A percentile compares a stretch with the other conserved stretches of the same genome.
Conservation (phyloP, 176 grass and related monocot genomes). For the Musa itinerans region DNA sequence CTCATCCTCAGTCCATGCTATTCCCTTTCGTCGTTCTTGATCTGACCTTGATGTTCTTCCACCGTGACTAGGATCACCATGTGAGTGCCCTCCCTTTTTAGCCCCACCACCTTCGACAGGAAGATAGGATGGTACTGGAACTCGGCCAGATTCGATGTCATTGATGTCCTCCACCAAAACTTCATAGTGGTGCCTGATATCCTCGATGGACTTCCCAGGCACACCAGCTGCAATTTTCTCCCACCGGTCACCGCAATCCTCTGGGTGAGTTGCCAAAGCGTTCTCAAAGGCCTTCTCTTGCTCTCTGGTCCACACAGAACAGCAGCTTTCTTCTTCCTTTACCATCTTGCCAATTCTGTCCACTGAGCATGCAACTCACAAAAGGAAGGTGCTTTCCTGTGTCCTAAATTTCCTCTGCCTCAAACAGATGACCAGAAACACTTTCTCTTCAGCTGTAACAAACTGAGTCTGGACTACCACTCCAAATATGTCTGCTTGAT, state of each 20-base stretch:
- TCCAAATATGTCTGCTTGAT: not conserved
- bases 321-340: not conserved
- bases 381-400: no score
- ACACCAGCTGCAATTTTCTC: slow-evolving; percentile 50
- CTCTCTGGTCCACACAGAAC: not conserved
- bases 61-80: slow-evolving; percentile 22
- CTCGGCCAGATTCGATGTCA: slow-evolving; percentile 62
- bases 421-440: not conserved
- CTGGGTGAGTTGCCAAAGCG: not conserved
- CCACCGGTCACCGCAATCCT: slow-evolving; percentile 34
- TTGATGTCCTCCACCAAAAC: slow-evolving; percentile 71
- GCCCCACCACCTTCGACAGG: slow-evolving; percentile 15
- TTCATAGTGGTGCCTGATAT: slow-evolving; percentile 71
- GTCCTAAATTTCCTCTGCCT: not conserved
- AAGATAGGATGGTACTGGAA: slow-evolving; percentile 56
- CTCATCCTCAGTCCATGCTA: slow-evolving; percentile 98
- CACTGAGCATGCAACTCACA: no score
- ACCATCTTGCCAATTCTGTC: not conserved
- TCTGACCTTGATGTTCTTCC: slow-evolving; percentile 61
- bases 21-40: slow-evolving; percentile 82
- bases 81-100: slow-evolving; percentile 34
- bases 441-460: not conserved
- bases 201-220: slow-evolving; percentile 47
- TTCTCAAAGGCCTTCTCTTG: slow-evolving; percentile 11
- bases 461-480: no score